Evolutionary conservation across 352 stramenopile genomes (phyloP).

Genomic region (Phytophthora hibernalis): DNA sequence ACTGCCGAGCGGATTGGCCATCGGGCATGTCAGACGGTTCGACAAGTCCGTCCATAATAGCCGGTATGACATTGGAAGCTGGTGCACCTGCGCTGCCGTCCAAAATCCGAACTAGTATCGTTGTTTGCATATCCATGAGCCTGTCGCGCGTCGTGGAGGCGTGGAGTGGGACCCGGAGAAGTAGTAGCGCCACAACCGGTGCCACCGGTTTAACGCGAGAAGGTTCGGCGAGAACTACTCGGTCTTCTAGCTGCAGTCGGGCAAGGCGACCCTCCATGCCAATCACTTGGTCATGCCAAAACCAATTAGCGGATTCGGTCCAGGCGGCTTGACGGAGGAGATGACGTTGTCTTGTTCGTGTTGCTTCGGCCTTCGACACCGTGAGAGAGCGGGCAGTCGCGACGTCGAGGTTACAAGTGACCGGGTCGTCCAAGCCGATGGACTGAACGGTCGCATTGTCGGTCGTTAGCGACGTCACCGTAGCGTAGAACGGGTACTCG

Average conservation of each 20-base stretch:
- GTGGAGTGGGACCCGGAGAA: conserved; percentile 3
- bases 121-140: conserved; percentile 6
- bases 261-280: conserved; percentile 5
- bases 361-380: conserved; percentile 6
- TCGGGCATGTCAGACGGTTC: not conserved
- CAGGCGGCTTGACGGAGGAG: not conserved
- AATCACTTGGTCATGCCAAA: conserved; percentile 22
- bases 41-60: conserved; percentile 7
- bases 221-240: conserved; percentile 8
- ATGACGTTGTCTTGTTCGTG: conserved; percentile 4
- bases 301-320: conserved; percentile 5
- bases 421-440: not conserved
- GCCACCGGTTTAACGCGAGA: conserved; percentile 1
- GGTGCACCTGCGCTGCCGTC: not conserved
- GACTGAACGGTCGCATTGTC: conserved; percentile 1
- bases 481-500: conserved; percentile 20
- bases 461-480: not conserved
- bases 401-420: conserved; percentile 4
- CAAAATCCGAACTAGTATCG: conserved; percentile 7
- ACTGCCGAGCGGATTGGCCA: no score
- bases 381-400: not conserved
- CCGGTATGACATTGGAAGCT: conserved; percentile 5
- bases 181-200: conserved; percentile 10
- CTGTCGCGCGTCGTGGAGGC: conserved; percentile 1
- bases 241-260: conserved; percentile 11